Evolutionary conservation across 2,329 filamentous ascomycete genomes (phyloP).

Genomic region (Emergomyces pasteurianus): DNA sequence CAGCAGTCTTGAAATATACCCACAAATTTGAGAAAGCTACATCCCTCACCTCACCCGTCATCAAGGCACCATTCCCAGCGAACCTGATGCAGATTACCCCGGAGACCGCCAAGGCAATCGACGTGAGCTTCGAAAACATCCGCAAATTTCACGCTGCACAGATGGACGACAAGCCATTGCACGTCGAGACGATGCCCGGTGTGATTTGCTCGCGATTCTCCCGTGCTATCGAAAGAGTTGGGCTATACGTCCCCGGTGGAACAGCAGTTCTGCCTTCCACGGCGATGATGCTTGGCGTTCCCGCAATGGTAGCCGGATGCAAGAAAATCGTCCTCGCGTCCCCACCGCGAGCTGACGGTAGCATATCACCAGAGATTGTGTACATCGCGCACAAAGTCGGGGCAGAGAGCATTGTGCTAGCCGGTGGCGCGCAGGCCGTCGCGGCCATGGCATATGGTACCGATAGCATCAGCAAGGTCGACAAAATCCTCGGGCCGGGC

Average conservation of each 20-base stretch:
- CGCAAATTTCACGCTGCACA: conserved; percentile 87
- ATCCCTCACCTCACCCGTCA: conserved; percentile 74
- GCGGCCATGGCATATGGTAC: conserved; percentile 97
- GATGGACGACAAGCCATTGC: conserved; percentile 65
- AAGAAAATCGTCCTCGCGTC: conserved; percentile 89
- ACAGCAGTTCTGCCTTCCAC: conserved; percentile 96
- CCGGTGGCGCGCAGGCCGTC: conserved; percentile 88
- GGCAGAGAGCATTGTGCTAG: conserved; percentile 88
- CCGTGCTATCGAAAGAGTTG: conserved; percentile 88
- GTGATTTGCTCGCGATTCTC: conserved; percentile 89
- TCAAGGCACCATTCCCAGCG: conserved; percentile 77
- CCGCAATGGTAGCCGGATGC: conserved; percentile 94
- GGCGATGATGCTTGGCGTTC: conserved; percentile 94
- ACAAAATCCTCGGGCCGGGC: conserved; percentile 95
- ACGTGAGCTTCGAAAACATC: conserved; percentile 89
- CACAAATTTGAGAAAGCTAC: conserved; percentile 98
- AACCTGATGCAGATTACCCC: conserved; percentile 72
- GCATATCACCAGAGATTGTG: conserved; percentile 89
- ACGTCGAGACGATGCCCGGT: conserved; percentile 95
- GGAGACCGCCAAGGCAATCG: conserved; percentile 86
- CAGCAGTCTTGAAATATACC: conserved; percentile 80
- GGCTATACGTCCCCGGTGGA: conserved; percentile 87
- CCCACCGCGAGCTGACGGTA: conserved; percentile 78
- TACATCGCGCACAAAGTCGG: conserved; percentile 96
- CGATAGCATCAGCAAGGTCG: conserved; percentile 85